These are phyloP conservation scores for Bryoerythrophyllum caledonicum DNA, from an alignment of 225 moss, liverwort and hornwort species.

Conservation along the genomic window DNA sequence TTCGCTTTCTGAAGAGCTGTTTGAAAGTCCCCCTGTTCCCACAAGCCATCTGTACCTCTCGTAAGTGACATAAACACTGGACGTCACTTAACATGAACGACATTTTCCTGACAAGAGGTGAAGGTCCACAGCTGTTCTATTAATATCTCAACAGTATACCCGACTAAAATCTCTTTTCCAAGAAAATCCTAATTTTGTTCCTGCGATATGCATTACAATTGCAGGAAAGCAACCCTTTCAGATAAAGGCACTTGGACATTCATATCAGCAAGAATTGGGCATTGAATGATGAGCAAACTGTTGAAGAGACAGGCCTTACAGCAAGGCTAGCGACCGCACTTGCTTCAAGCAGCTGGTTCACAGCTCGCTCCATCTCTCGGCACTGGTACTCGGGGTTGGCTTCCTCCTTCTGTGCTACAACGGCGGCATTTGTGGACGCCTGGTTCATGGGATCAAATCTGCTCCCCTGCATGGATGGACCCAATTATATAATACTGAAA, in stretches of 20 bases:
- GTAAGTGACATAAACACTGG: constrained; percentile 27
- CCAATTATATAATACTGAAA: background rate
- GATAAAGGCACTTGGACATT: too few species aligned
- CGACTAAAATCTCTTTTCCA: background rate
- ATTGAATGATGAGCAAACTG: background rate
- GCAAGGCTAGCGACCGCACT: constrained; percentile 69
- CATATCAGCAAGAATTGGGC: background rate
- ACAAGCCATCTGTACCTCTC: constrained; percentile 42
- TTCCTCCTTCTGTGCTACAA: constrained; percentile 53
- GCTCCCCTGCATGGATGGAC: constrained; percentile 46
- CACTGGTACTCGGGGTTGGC: constrained; percentile 63
- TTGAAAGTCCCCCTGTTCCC: constrained; percentile 73
- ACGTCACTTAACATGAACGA: background rate
- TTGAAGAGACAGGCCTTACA: constrained; percentile 46
- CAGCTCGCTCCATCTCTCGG: constrained; percentile 66
- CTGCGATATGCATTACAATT: constrained; percentile 1
- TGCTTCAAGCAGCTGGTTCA: constrained; percentile 81
- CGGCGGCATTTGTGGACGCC: constrained; percentile 35
- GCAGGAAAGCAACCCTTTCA: background rate
- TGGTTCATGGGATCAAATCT: constrained; percentile 84
- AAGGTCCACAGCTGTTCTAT: background rate
- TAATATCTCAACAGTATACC: background rate
- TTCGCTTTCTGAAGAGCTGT: constrained; percentile 80
- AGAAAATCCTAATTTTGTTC: background rate
- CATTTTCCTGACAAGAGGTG: background rate